Evolutionary conservation across 192 early-diverging fungal species (phyloP).

Genomic region (Coemansia sp.): DNA sequence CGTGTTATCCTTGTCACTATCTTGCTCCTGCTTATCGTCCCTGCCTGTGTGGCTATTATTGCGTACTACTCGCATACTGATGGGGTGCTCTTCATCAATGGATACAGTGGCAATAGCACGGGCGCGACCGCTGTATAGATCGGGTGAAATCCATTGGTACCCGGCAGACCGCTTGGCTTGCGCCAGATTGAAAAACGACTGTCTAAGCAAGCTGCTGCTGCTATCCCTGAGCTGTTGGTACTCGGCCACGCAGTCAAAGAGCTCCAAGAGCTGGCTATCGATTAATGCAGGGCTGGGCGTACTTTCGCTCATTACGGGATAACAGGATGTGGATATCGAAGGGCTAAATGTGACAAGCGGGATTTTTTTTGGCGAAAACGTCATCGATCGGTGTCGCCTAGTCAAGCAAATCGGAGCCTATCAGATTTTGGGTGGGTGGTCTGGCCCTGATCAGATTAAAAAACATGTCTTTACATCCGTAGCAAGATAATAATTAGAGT

Average conservation of each 20-base stretch:
- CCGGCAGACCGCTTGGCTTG: conserved; percentile 40
- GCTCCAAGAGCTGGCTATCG: conserved; percentile 18
- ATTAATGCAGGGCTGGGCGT: background rate
- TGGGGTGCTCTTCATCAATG: background rate
- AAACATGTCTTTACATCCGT: too few species aligned
- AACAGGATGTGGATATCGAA: background rate
- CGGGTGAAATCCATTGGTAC: conserved; percentile 48
- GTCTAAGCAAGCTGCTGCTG: conserved; percentile 9
- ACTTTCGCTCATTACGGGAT: background rate
- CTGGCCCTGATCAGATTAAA: background rate
- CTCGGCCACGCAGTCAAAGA: conserved; percentile 28
- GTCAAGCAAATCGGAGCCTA: background rate
- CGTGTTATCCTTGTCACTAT: background rate
- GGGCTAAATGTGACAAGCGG: background rate
- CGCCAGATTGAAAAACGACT: conserved; percentile 41
- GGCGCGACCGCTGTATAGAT: conserved; percentile 32
- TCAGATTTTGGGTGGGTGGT: background rate
- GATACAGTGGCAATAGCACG: conserved; percentile 29
- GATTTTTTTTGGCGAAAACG: background rate
- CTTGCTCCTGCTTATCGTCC: background rate
- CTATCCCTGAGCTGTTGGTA: conserved; percentile 24
- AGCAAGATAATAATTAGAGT: too few species aligned
- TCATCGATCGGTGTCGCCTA: background rate
- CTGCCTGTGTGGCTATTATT: background rate
- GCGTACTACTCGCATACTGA: background rate